phyloP scores from a whole-genome alignment of 192 early-diverging fungal species.

The Spizellomyces punctatus region DNA sequence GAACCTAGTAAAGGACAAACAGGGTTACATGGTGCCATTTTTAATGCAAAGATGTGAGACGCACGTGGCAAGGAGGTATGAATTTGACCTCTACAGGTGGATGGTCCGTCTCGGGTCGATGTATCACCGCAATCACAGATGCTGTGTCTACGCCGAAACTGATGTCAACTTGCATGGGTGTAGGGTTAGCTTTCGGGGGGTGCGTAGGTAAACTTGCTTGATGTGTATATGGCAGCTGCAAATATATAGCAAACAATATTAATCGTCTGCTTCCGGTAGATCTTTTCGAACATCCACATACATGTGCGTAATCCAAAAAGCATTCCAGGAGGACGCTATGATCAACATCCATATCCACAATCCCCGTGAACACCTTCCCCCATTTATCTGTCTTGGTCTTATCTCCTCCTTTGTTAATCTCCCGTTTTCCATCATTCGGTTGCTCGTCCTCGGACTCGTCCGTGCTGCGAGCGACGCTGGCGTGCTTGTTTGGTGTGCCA shows the following conservation, averaged over 20 bases:
- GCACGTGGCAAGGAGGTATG: conserved; percentile 34
- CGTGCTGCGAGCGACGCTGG: conserved; percentile 7
- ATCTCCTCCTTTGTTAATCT: not conserved
- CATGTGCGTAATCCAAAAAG: conserved; percentile 33
- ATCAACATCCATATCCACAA: conserved; percentile 30
- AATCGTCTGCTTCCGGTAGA: not conserved
- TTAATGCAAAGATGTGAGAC: not conserved
- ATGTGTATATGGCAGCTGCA: conserved; percentile 21
- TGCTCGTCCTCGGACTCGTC: conserved; percentile 21
- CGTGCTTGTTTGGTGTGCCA: not conserved
- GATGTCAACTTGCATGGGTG: conserved; percentile 27
- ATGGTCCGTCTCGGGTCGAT: conserved; percentile 14
- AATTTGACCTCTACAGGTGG: conserved; percentile 25
- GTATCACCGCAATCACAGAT: conserved; percentile 15
- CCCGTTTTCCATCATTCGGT: not conserved
- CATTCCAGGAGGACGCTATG: conserved; percentile 27
- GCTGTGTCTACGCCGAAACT: conserved; percentile 15
- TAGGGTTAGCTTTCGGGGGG: conserved; percentile 12
- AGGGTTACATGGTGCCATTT: not conserved
- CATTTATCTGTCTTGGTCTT: not conserved
- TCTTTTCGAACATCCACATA: conserved; percentile 8
- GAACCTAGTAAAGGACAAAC: not conserved
- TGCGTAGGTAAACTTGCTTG: conserved; percentile 14
- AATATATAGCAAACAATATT: not conserved
- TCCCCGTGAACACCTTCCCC: conserved; percentile 29